Evolutionary conservation across 2,329 filamentous ascomycete species (phyloP), one percentile per base, ranked within the genome.

Genomic region (Aspergillus sp.): DNA sequence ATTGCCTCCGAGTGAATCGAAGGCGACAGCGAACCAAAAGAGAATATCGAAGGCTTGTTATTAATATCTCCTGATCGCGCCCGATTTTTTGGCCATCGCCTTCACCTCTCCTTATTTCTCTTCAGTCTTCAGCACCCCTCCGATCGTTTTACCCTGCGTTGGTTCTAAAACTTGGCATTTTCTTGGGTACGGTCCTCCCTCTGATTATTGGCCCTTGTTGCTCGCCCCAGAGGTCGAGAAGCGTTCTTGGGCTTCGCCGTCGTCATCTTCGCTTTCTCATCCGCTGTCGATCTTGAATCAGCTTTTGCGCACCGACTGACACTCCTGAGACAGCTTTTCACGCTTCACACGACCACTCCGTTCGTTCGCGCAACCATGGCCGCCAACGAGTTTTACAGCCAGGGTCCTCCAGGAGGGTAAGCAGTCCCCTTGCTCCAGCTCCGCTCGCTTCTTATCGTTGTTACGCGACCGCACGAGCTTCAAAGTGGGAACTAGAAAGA

Each of bases 341-440:
- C 15, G 19, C 12, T 40, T 41, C 44, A 41, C 35, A 33, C 27
- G 12, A 15, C 35, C 53, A 40, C 19, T 47, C 27, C 43, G n/a
- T 51, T 50, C 47, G 33, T 41, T 31, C 17, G 46, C 58, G 44
- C 53, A 59, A 60, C 45, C 54, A 67, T 67, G 58, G 66, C 64
- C 53, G 51, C 61, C 39, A 51, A 58, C 15, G 59, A 63, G 50
- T 61, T 68, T 55, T 68, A 69, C 61, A 59, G 62, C 31, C 52
- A 54, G 27, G 59, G 60, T 7, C 70, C 69, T 52, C 74, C 72
- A 55, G 70, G 74, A 63, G 66, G 70, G 66, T 78, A 72, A 64
- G 73, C 68, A 31, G 58, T 23, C 17, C n/a, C 58, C 39, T 39
- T 40, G 43, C 12, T 39, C 17, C 12, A 35, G 27, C 35, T 19